Evolutionary conservation across 2,329 filamentous ascomycete genomes (phyloP).

Genomic region (Lecanosticta acicola): DNA sequence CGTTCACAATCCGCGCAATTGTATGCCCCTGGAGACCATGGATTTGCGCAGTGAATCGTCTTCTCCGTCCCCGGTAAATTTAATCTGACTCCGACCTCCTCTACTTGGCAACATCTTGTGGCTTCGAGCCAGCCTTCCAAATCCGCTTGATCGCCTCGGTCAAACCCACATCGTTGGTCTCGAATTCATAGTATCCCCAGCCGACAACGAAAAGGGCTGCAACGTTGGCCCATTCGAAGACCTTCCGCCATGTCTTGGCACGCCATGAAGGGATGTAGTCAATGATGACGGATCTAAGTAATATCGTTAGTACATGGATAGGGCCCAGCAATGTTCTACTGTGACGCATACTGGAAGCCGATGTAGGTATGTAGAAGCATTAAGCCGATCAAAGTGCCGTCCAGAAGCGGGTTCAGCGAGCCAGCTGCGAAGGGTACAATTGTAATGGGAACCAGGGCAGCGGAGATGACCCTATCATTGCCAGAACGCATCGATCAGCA

Average conservation of each 20-base stretch:
- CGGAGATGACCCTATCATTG: slow-evolving; percentile 61
- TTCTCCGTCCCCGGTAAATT: too few relatives aligned
- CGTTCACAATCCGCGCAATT: too few relatives aligned
- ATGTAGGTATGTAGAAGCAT: slow-evolving; percentile 92
- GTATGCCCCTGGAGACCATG: too few relatives aligned
- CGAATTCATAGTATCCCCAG: slow-evolving; percentile 92
- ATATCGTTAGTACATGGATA: background rate
- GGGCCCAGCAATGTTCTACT: too few relatives aligned
- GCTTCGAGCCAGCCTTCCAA: slow-evolving; percentile 62
- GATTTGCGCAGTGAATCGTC: too few relatives aligned
- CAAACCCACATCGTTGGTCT: slow-evolving; percentile 95
- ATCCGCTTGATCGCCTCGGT: slow-evolving; percentile 83
- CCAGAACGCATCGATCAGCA: slow-evolving; percentile 3
- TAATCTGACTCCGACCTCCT: background rate
- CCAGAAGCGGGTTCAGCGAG: slow-evolving; percentile 80
- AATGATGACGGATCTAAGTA: slow-evolving; percentile 61
- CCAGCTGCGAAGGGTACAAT: slow-evolving; percentile 88
- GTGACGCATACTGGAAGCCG: slow-evolving; percentile 67
- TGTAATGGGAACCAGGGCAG: slow-evolving; percentile 76
- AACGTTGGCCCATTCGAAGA: slow-evolving; percentile 74
- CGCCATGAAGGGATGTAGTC: slow-evolving; percentile 80
- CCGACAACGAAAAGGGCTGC: slow-evolving; percentile 72
- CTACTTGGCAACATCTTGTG: slow-evolving; percentile 18
- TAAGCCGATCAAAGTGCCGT: slow-evolving; percentile 76
- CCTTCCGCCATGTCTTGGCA: slow-evolving; percentile 61